These are phyloP conservation scores for Ophiocordyceps unilateralis DNA, from an alignment of 2,329 filamentous ascomycete species.

Conservation along the genomic window DNA sequence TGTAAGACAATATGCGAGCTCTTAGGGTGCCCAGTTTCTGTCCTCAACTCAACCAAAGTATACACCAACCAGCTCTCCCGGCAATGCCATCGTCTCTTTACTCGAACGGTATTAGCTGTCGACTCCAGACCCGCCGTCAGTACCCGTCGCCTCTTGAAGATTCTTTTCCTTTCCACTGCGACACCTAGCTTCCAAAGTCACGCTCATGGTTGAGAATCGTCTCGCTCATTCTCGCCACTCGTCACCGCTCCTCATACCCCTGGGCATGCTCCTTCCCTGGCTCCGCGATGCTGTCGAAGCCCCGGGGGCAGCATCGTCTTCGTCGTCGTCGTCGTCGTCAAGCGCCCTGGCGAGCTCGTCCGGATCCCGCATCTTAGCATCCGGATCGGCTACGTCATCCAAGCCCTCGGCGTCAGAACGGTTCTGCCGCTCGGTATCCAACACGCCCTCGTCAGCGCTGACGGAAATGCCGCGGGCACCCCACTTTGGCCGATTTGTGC, in stretches of 20 bases:
- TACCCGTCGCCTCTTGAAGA: background rate
- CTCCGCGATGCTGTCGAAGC: constrained; percentile 8
- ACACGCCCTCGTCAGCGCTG: constrained; percentile 44
- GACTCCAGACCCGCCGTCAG: background rate
- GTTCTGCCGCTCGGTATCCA: constrained; percentile 30
- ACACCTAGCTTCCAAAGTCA: background rate
- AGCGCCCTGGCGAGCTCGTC: constrained; percentile 45
- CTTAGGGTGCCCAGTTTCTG: background rate
- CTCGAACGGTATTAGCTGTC: no score
- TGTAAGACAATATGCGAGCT: background rate
- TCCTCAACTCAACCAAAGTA: background rate
- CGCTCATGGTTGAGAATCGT: background rate
- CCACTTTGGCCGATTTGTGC: constrained; percentile 34
- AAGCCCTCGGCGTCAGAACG: constrained; percentile 28
- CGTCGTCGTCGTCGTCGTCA: constrained; percentile 41
- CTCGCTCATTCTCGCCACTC: constrained; percentile 25
- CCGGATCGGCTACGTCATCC: constrained; percentile 33
- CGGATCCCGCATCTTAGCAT: constrained; percentile 49
- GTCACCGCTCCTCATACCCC: constrained; percentile 25
- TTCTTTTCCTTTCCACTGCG: background rate
- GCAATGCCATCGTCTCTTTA: no score
- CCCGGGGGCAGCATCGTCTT: constrained; percentile 18
- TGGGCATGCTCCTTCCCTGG: constrained; percentile 13
- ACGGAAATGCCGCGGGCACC: constrained; percentile 48
- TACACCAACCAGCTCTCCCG: background rate